Percentiles rank a stretch among this genome's conserved stretches.
Evolutionary conservation across 225 moss, liverwort and hornwort species (phyloP).

Genomic region (Asterella californica): DNA sequence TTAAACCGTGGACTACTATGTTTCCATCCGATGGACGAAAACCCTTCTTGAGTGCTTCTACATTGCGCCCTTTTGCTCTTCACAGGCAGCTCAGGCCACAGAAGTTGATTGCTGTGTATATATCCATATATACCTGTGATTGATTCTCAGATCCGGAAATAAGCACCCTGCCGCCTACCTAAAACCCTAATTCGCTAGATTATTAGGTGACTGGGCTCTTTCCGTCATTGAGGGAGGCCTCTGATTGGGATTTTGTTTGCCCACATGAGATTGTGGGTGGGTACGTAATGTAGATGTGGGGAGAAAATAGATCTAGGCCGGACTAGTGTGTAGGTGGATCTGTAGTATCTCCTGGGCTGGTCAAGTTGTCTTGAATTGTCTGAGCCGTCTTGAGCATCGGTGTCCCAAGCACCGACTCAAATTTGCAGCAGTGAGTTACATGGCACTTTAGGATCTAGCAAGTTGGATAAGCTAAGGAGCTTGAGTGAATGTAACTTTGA

Average conservation of each 20-base stretch:
- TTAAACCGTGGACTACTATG: not conserved
- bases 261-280: not conserved
- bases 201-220: not conserved
- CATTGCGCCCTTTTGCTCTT: not conserved
- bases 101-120: not conserved
- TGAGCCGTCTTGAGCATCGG: not conserved
- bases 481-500: not conserved
- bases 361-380: not conserved
- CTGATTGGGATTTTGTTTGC: not conserved
- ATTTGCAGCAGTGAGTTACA: not conserved
- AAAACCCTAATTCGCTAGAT: slow-evolving; percentile 5
- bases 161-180: not conserved
- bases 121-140: not conserved
- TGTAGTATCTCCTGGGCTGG: not conserved
- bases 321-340: not conserved
- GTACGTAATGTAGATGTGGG: not conserved
- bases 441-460: not conserved
- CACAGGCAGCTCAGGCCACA: too few species aligned
- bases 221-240: not conserved
- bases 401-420: not conserved
- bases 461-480: not conserved
- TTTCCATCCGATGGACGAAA: not conserved
- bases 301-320: not conserved
- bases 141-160: not conserved
- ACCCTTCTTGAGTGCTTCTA: not conserved